Base-by-base conservation (phyloP, 1,139 yeast genomes). In the Suhomyces terraborum region DNA sequence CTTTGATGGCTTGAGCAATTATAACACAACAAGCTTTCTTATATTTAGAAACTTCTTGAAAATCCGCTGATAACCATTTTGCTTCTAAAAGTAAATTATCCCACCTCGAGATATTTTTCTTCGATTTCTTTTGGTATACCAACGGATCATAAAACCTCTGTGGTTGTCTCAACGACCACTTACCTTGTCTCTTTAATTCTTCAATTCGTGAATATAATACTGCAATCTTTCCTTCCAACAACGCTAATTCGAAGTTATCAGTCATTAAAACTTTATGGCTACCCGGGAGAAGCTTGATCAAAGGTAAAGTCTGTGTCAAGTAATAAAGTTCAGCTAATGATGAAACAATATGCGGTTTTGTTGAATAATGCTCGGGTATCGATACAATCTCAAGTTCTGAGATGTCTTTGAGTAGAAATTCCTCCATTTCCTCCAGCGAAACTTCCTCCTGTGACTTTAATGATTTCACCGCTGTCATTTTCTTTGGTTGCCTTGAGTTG, bases 131-230 rank as follows among this genome's bases (percentile, higher is more conserved):
- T 10, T 53, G 48, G 16, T 66, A 59, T 8, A 75, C 62, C 39
- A 79, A 76, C 0, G 98, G 97, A 48, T 88, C 95, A 19, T 73
- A 60, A 53, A 75, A 83, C 48, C 78, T 75, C 40, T 77, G 73
- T 1, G 95, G 96, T 59, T 94, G 98, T 38, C 96, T 75, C 42
- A 91, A 68, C 20, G 96, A 85, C 98, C 98, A 94, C 53, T 86
- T 82, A 5, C 88, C 88, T 43, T 84, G 84, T 40, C 95, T 72
- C 57, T 89, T 88, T 46, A 94, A 71, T 58, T 91, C 98, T 56
- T 93, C 98, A 35, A 94, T 91, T 43, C 98, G 77, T 3, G 95
- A 87, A 54, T 88, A 87, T 12, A 88, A 80, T n/a, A 89, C 96
- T 0, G 96, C 88, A 8, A 93, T 81, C 58, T 91, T 87, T 7